phyloP scores from a whole-genome alignment of 345 rosid genomes.

The Mallotus nudiflorus region DNA sequence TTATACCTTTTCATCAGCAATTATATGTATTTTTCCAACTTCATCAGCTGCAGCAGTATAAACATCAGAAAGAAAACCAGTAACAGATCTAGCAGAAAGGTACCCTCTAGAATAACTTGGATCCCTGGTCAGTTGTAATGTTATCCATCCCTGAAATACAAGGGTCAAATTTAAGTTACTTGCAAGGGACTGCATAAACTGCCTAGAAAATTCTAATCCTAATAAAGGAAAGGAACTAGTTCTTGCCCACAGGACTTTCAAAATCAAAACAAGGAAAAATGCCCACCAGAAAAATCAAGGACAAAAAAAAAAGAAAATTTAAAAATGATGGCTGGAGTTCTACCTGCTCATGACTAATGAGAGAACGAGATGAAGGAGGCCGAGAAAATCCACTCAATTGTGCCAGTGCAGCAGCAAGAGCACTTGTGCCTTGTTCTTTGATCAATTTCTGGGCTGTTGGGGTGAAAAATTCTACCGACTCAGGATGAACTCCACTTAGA shows the following conservation, averaged over 20 bases:
- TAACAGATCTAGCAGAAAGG: slow-evolving; percentile 83
- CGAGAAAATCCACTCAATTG: slow-evolving; percentile 86
- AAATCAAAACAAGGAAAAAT: not conserved
- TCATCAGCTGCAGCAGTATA: slow-evolving; percentile 86
- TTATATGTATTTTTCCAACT: slow-evolving; percentile 79
- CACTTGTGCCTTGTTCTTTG: slow-evolving; percentile 77
- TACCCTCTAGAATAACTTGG: slow-evolving; percentile 61
- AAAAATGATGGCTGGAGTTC: slow-evolving; percentile 1
- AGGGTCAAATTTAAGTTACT: slow-evolving; percentile 14
- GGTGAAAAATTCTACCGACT: slow-evolving; percentile 68
- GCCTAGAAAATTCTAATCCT: not conserved
- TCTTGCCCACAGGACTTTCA: no score
- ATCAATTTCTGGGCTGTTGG: slow-evolving; percentile 75
- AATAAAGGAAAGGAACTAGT: no score
- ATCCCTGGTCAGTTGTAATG: slow-evolving; percentile 84
- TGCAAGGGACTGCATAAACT: not conserved
- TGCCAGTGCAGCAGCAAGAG: slow-evolving; percentile 96
- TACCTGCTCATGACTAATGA: slow-evolving; percentile 91
- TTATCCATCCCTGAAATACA: slow-evolving; percentile 75
- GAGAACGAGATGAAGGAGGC: slow-evolving; percentile 94
- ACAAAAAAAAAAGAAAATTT: not conserved
- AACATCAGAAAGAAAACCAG: slow-evolving; percentile 88
- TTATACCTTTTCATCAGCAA: slow-evolving; percentile 86
- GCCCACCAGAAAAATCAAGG: not conserved
- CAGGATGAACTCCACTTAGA: slow-evolving; percentile 83